These are phyloP conservation scores for Lodderomyces theae DNA, from an alignment of 1,139 yeast genomes.

Conservation along the genomic window DNA sequence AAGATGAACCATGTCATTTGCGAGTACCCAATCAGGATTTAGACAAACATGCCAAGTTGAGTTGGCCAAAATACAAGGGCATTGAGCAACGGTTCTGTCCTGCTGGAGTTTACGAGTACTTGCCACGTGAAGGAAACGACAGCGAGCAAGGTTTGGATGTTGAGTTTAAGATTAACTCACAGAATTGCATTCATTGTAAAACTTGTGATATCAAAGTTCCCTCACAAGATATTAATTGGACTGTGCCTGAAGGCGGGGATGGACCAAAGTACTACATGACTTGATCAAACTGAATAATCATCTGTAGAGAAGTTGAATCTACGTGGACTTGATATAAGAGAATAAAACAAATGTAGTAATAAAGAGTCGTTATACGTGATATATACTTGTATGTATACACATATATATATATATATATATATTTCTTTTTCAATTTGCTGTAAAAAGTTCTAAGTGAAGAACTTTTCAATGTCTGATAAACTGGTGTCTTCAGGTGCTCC, in stretches of 20 bases:
- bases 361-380: slow-evolving; percentile 4
- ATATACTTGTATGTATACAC: too few species aligned
- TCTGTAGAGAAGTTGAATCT: too few species aligned
- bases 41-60: slow-evolving; percentile 59
- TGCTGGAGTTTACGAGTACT: slow-evolving; percentile 95
- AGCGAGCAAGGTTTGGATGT: slow-evolving; percentile 59
- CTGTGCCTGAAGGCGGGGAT: slow-evolving; percentile 97
- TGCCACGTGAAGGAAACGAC: slow-evolving; percentile 33
- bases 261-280: slow-evolving; percentile 93
- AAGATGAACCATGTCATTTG: slow-evolving; percentile 87
- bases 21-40: slow-evolving; percentile 73
- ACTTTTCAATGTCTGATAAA: slow-evolving; percentile 67
- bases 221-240: slow-evolving; percentile 90
- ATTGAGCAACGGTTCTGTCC: slow-evolving; percentile 93
- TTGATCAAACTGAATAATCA: too few species aligned
- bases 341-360: slow-evolving; percentile 1
- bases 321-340: too few species aligned
- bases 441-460: slow-evolving; percentile 45
- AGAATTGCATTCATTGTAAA: slow-evolving; percentile 96
- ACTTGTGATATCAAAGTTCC: slow-evolving; percentile 98
- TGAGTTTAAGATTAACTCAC: slow-evolving; percentile 87
- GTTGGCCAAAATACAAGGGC: slow-evolving; percentile 79
- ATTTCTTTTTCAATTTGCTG: neutral
- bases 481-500: slow-evolving; percentile 76
- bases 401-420: too few species aligned